Base-by-base conservation (phyloP, 805 yeast species). In the Ogataea polymorpha region DNA sequence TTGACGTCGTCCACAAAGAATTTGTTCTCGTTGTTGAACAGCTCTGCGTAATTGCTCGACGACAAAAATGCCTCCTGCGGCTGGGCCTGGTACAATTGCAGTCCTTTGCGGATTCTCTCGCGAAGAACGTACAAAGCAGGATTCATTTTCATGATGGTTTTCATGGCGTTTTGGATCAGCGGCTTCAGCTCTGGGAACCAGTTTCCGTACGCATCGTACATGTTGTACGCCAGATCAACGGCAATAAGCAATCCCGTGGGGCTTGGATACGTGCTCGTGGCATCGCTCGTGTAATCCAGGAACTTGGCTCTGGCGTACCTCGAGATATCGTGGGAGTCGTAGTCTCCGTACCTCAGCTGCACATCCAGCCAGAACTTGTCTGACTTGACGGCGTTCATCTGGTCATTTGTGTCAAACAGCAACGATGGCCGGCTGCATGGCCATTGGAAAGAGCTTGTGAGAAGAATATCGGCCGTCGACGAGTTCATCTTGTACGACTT, bases 401-500 rank as follows among this genome's bases (percentile, higher is more conserved):
- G 54, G 56, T 88, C 96, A 51, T 79, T 75, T 15, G 80, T 70
- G 50, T 84, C 91, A 56, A 81, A 77, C 15, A 93, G 66, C 38
- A 86, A 66, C 0, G 96, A 86, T 0, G 99, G 98, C 42, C 77
- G 70, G 1, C 86, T 77, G 15, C 88, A 83, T 32, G 79, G 79
- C 97, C 98, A 93, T 56, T 79, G 79, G 57, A 80, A 79, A 2
- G 85, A 70, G 51, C 95, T 81, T 12, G 78, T 73, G 37, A 91
- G 60, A 2, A 88, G 80, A 29, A 93, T 75, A 66, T 93, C 99
- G 0, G 99, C 98, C 33, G 89, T 78, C 0, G 97, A 89, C 0
- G 97, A 86, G 61, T 87, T 89, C 98, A 93, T 90, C 62, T 89
- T 87, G 69, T 93, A 93, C 0, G 98, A 90, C 60, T 93, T 93